Base-by-base conservation (phyloP, 805 yeast genomes). In the Pichia manshurica region DNA sequence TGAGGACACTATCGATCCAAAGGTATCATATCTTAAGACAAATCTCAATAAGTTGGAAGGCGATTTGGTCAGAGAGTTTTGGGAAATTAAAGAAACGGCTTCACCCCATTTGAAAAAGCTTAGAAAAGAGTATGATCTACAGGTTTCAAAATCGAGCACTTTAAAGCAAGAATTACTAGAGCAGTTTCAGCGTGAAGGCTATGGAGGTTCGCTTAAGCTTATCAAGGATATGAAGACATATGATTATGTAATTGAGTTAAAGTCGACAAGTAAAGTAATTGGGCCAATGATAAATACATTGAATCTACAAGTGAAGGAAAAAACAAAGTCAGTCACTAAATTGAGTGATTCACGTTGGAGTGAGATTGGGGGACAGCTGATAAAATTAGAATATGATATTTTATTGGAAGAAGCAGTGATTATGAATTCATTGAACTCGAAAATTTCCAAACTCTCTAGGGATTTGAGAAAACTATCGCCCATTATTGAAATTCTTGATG, bases 401-500 rank as follows among this genome's bases (percentile, higher is more conserved):
- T 67, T 69, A 13, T 56, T 56, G 2, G 81, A 78, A 47, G 96
- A 90, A 60, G 65, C 66, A 2, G 54, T 50, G 1, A 71, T 87
- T 6, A 63, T 88, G 5, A 69, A 70, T 4, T 60, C 63, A 1
- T 67, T 89, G 33, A 73, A 79, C 34, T 49, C 51, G 2, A 64
- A 69, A 36, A 75, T 83, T 1, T 60, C 85, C 1, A 62, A 61
- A 0, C 58, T 67, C 34, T 69, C 78, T 21, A 55, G 69, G 1
- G 66, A 68, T 2, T 67, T 88, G 3, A 69, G 95, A 36, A 46
- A 48, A 55, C 62, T 34, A 66, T 77, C 46, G 67, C 85, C 45
- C 60, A 71, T 46, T 56, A 71, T 36, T 23, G 96, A 88, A 52
- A 74, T 74, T 44, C 56, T 90, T 5, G 99, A 91, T 62, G 79